Percentiles rank a stretch among this genome's conserved stretches.
Evolutionary conservation across 2,329 filamentous ascomycete genomes (phyloP).

Genomic region (Phialophora verrucosa): DNA sequence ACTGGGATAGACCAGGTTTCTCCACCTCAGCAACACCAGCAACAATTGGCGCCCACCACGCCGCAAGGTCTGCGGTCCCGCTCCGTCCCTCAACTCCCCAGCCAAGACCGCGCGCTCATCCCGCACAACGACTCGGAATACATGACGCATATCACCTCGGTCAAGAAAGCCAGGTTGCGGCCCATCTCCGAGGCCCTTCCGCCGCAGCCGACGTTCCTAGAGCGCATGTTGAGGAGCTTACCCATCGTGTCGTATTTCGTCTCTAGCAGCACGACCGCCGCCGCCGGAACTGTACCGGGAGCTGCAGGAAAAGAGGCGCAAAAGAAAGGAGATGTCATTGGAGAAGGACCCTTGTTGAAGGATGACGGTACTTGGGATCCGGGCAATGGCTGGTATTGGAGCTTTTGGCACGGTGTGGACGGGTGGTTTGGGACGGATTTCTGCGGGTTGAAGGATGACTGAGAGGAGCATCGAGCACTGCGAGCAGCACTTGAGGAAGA

Average conservation of each 20-base stretch:
- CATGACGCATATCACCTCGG: slow-evolving; percentile 65
- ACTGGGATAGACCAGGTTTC: slow-evolving; percentile 38
- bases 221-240: slow-evolving; percentile 68
- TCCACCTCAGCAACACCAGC: slow-evolving; percentile 23
- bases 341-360: slow-evolving; percentile 52
- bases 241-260: slow-evolving; percentile 76
- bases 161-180: slow-evolving; percentile 68
- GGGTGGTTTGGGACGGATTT: slow-evolving; percentile 63
- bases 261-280: slow-evolving; percentile 41
- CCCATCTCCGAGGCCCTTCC: slow-evolving; percentile 73
- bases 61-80: slow-evolving; percentile 36
- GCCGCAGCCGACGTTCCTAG: slow-evolving; percentile 68
- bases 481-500: background rate
- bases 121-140: slow-evolving; percentile 51
- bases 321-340: slow-evolving; percentile 49
- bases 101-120: slow-evolving; percentile 20
- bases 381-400: slow-evolving; percentile 58
- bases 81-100: slow-evolving; percentile 35
- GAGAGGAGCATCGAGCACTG: slow-evolving; percentile 24
- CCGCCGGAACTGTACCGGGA: background rate
- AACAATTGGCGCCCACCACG: slow-evolving; percentile 42
- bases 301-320: background rate
- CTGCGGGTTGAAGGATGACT: slow-evolving; percentile 62
- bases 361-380: slow-evolving; percentile 51
- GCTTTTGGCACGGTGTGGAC: slow-evolving; percentile 64